phyloP scores from a whole-genome alignment of 225 moss, liverwort and hornwort species.

The Antitrichia curtipendula region DNA sequence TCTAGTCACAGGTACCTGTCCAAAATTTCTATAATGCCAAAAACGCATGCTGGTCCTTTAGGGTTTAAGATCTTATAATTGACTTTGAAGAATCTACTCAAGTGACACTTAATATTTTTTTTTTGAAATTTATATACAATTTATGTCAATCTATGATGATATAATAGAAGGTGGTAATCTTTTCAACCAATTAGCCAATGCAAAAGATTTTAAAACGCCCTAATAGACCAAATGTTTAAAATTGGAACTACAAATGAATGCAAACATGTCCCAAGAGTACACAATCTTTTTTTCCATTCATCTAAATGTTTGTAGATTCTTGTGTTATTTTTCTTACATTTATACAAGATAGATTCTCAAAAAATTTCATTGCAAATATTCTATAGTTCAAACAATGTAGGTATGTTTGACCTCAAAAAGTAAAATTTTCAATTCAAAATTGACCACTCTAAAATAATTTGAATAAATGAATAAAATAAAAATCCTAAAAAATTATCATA shows the following conservation, averaged over 20 bases:
- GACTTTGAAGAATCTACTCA: fast-evolving
- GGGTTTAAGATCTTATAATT: too few species aligned
- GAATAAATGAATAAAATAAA: background rate
- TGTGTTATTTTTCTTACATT: background rate
- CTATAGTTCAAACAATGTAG: background rate
- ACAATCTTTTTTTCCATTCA: background rate
- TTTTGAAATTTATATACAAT: background rate
- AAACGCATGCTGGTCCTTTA: too few species aligned
- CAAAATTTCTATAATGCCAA: too few species aligned
- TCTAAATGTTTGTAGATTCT: background rate
- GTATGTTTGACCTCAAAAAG: too few species aligned
- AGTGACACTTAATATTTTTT: too few species aligned
- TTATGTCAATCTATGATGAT: background rate
- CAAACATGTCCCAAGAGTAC: background rate
- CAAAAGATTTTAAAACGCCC: background rate
- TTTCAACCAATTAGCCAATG: too few species aligned
- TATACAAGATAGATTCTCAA: too few species aligned
- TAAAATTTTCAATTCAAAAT: background rate
- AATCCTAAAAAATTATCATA: too few species aligned
- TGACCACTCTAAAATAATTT: fast-evolving
- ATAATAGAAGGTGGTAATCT: background rate
- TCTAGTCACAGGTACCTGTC: too few species aligned
- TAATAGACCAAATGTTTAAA: fast-evolving
- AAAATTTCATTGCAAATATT: background rate
- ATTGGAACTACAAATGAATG: background rate